Conservation (phyloP, 1,139 yeast genomes). For the Blastobotrys ciferrii region DNA sequence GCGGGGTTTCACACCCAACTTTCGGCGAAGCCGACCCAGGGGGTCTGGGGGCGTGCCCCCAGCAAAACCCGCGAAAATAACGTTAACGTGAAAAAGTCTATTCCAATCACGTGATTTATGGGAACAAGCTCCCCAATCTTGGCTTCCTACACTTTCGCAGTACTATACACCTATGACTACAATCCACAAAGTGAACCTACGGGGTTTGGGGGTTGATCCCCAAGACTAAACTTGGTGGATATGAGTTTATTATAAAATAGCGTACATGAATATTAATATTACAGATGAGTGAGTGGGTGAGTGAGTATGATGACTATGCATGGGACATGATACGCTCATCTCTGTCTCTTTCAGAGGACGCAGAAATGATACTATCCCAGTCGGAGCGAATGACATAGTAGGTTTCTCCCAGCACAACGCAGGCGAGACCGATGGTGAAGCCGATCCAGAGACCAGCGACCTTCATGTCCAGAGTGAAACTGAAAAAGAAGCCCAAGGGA, state of each 20-base stretch:
- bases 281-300: background rate
- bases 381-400: conserved; percentile 50
- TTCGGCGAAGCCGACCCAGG: too few relatives aligned
- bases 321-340: conserved; percentile 20
- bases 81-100: too few relatives aligned
- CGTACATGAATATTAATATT: background rate
- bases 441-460: conserved; percentile 88
- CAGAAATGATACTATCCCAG: conserved; percentile 51
- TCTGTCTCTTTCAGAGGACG: conserved; percentile 40
- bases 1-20: too few relatives aligned
- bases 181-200: too few relatives aligned
- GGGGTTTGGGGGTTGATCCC: background rate
- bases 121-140: too few relatives aligned
- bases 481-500: conserved; percentile 67
- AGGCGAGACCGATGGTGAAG: conserved; percentile 68
- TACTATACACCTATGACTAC: too few relatives aligned
- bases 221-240: background rate
- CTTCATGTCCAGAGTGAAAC: conserved; percentile 52
- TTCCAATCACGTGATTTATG: too few relatives aligned
- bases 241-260: background rate
- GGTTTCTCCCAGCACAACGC: conserved; percentile 64
- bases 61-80: too few relatives aligned
- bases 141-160: too few relatives aligned
- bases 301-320: conserved; percentile 3
- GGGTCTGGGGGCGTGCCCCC: too few relatives aligned